phyloP scores from a whole-genome alignment of 768 basidiomycete genomes.

The Asterophora lycoperdoides region DNA sequence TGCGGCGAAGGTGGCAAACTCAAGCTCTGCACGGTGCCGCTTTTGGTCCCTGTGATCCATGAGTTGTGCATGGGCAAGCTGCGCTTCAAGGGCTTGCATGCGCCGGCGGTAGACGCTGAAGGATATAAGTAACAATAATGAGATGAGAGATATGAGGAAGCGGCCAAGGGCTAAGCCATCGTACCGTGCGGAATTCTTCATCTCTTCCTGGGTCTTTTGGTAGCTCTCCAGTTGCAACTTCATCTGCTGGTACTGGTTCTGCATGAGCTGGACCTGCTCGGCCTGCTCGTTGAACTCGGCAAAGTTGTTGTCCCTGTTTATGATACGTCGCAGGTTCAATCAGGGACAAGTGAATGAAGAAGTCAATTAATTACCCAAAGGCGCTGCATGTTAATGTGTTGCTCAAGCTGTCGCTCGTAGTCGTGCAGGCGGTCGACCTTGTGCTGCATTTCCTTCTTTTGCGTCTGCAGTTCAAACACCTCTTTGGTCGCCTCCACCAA shows the following conservation, averaged over 20 bases:
- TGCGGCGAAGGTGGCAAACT: slow-evolving; percentile 40
- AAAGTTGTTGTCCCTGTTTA: slow-evolving; percentile 68
- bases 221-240: slow-evolving; percentile 57
- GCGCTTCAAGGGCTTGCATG: slow-evolving; percentile 60
- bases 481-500: slow-evolving; percentile 65
- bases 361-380: slow-evolving; percentile 68
- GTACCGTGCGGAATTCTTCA: slow-evolving; percentile 61
- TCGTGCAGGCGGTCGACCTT: slow-evolving; percentile 79
- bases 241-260: slow-evolving; percentile 61
- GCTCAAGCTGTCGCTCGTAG: slow-evolving; percentile 85
- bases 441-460: slow-evolving; percentile 71
- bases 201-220: slow-evolving; percentile 45
- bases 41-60: slow-evolving; percentile 32
- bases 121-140: neutral
- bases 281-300: slow-evolving; percentile 62
- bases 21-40: slow-evolving; percentile 28
- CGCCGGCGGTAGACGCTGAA: slow-evolving; percentile 56
- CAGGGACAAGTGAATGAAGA: neutral
- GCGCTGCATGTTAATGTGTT: slow-evolving; percentile 69
- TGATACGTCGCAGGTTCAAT: neutral
- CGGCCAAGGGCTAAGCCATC: too few relatives aligned
- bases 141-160: neutral
- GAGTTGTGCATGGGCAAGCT: slow-evolving; percentile 39
- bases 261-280: slow-evolving; percentile 52
- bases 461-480: slow-evolving; percentile 70